Evolutionary conservation across 106 monocot genomes (phyloP), one percentile per base, ranked within the genome.

Genomic region (Apostasia shenzhenica): DNA sequence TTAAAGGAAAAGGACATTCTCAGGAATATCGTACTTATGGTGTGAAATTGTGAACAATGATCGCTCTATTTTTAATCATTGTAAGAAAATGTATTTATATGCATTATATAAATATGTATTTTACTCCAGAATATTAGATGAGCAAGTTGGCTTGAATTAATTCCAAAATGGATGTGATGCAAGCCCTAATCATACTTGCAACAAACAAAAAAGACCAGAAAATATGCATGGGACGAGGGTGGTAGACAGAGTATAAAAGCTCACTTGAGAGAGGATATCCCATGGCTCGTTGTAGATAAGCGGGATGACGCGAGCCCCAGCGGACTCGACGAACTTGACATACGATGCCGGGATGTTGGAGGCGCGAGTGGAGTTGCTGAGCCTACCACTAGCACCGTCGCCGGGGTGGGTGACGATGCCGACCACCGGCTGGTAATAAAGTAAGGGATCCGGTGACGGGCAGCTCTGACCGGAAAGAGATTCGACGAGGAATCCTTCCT

Each of bases 281-380:
- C 69, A 67, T 11, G 83, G 91, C 61, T 95, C 88, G 67, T 91
- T 95, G 46, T 80, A 91, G 49, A 94, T 73, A 62, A 94, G 67
- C 4, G 94, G 94, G 42, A 94, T 75, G 46, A 94, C 91, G 6
- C 91, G 70, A n/a, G 91, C 94, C 0, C 94, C 94, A 2, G 81
- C 91, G 51, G 94, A 81, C 75, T 95, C 85, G 49, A 91, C 88
- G 61, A 95, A 91, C 70, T 91, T 95, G 66, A 95, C 88, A 45
- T 95, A 95, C 46, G 94, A 95, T 7, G 87, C 85, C 12, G 85
- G 76, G 66, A 88, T 85, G 73, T 85, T 79, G 63, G 90, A 87
- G 14, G 74, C 68, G 55, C 54, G 56, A 11, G 89, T 78, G 61
- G 55, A 57, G 57, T 84, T 85, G 57, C 73, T 83, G 60, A 88